Conservation (phyloP, 2,329 filamentous ascomycete genomes). For the Zymoseptoria brevis region DNA sequence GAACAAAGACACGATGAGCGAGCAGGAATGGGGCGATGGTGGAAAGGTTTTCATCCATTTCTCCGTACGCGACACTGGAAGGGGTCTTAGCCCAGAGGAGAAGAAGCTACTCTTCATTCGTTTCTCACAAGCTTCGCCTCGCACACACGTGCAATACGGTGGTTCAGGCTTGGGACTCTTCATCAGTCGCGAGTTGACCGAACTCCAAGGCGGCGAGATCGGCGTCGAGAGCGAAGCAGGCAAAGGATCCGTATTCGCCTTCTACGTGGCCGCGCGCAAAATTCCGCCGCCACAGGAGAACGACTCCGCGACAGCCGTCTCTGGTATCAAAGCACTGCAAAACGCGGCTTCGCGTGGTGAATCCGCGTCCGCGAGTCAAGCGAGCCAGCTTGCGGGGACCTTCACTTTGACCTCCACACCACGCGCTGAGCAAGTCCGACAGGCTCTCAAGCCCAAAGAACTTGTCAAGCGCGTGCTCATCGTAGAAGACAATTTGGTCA, state of each 20-base stretch:
- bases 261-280: constrained; percentile 63
- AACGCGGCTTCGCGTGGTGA: neutral
- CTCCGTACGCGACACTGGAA: constrained; percentile 68
- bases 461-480: constrained; percentile 29
- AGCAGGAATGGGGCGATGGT: constrained; percentile 62
- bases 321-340: constrained; percentile 1
- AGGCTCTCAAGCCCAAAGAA: constrained; percentile 1
- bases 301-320: constrained; percentile 5
- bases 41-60: constrained; percentile 61
- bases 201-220: constrained; percentile 72
- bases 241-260: constrained; percentile 65
- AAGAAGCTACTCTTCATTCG: constrained; percentile 68
- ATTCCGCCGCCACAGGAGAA: constrained; percentile 27
- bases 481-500: constrained; percentile 39
- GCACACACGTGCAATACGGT: constrained; percentile 70
- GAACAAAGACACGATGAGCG: constrained; percentile 40
- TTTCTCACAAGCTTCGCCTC: constrained; percentile 69
- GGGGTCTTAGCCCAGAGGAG: constrained; percentile 57
- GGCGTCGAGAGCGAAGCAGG: constrained; percentile 62
- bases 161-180: constrained; percentile 72
- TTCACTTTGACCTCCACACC: neutral
- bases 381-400: neutral
- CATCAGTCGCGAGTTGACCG: constrained; percentile 70
- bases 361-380: neutral
- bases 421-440: neutral